A percentile compares a stretch with the other conserved stretches of the same genome.
Evolutionary conservation across 176 grass and related monocot species (phyloP).

Genomic region (Cenchrus americanus): DNA sequence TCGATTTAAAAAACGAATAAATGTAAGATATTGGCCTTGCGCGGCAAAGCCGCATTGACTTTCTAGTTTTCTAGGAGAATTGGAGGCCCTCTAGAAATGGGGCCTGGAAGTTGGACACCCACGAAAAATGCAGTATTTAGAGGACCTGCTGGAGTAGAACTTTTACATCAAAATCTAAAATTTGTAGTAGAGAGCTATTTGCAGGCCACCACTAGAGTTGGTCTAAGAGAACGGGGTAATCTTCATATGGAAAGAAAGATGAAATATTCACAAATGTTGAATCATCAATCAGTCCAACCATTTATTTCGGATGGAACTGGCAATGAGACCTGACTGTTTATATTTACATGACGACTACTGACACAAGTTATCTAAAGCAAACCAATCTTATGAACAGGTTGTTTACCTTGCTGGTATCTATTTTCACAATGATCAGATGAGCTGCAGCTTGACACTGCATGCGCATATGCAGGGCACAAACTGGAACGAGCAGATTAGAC

Average conservation of each 20-base stretch:
- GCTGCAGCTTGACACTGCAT: neutral
- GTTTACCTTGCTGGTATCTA: neutral
- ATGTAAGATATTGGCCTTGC: too few species aligned
- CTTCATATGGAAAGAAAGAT: neutral
- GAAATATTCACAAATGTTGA: slow-evolving; percentile 45
- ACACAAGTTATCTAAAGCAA: slow-evolving; percentile 28
- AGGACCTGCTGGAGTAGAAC: too few species aligned
- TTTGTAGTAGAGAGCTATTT: too few species aligned
- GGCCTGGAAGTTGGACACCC: too few species aligned
- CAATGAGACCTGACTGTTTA: slow-evolving; percentile 34
- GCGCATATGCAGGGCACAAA: neutral
- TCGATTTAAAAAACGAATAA: too few species aligned
- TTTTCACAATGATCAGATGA: slow-evolving; percentile 31
- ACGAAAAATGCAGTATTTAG: too few species aligned
- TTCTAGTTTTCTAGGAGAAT: too few species aligned
- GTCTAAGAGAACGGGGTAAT: neutral
- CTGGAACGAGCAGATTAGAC: slow-evolving; percentile 4
- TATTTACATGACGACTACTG: slow-evolving; percentile 47
- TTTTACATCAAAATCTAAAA: too few species aligned
- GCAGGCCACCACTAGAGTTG: too few species aligned
- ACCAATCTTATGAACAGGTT: slow-evolving; percentile 33
- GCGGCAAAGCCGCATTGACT: too few species aligned
- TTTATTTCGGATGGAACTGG: slow-evolving; percentile 25
- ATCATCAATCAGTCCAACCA: slow-evolving; percentile 28
- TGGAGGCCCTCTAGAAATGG: too few species aligned